These are phyloP conservation scores for Podospora fimiseda DNA, from an alignment of 495 filamentous ascomycete species.

Conservation along the genomic window DNA sequence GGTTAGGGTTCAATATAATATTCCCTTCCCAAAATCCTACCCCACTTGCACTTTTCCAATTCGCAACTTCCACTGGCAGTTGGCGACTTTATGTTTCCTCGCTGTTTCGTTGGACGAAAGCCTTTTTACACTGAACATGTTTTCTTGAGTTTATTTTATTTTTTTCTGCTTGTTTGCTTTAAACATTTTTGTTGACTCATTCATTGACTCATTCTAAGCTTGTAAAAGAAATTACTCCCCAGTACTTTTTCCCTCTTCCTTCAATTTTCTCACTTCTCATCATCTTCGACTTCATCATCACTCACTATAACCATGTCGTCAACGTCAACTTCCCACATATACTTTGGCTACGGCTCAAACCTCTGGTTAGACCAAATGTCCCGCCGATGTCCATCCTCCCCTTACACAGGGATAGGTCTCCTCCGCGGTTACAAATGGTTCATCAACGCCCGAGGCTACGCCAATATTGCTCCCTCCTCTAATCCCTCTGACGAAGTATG, in stretches of 20 bases:
- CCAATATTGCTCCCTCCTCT: conserved; percentile 28
- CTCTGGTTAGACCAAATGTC: conserved; percentile 37
- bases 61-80: too few relatives aligned
- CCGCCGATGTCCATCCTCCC: conserved; percentile 31
- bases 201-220: background rate
- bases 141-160: too few relatives aligned
- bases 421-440: conserved; percentile 36
- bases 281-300: background rate
- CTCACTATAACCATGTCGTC: background rate
- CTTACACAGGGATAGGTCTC: conserved; percentile 29
- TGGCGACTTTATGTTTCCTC: too few relatives aligned
- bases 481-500: conserved; percentile 28
- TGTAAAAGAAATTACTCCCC: background rate
- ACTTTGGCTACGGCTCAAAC: conserved; percentile 41
- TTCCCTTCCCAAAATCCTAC: too few relatives aligned
- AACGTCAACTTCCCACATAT: conserved; percentile 11
- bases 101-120: too few relatives aligned
- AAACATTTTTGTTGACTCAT: background rate
- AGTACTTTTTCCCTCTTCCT: too few relatives aligned
- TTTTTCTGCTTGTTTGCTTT: background rate
- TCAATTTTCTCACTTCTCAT: background rate
- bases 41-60: too few relatives aligned
- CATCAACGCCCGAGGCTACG: conserved; percentile 39
- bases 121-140: too few relatives aligned
- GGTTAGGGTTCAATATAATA: background rate